Evolutionary conservation across 75 land plant genomes (phyloP).

Genomic region (Cupressus sempervirens): DNA sequence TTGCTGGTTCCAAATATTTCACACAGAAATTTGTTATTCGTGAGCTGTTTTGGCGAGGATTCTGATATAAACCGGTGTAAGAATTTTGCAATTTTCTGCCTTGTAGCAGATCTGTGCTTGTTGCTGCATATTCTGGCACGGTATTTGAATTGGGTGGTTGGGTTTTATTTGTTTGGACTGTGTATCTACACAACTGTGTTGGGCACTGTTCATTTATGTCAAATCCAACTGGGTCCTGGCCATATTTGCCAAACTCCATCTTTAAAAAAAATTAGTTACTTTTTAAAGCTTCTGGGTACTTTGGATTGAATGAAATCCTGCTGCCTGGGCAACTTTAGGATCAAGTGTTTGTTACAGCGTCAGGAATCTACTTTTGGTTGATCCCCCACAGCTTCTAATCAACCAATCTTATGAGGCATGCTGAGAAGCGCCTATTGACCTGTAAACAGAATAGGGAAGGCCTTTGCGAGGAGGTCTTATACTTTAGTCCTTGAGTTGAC

Average conservation of each 20-base stretch:
- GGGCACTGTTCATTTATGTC: background rate
- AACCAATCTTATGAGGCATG: background rate
- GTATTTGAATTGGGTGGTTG: background rate
- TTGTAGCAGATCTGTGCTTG: background rate
- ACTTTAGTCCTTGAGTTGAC: background rate
- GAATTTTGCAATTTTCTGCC: background rate
- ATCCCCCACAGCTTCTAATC: background rate
- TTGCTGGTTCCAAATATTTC: background rate
- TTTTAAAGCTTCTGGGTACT: background rate
- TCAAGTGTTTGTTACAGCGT: background rate
- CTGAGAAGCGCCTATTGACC: background rate
- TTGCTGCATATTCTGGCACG: background rate
- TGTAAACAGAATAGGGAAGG: background rate
- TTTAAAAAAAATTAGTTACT: background rate
- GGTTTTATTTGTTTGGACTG: background rate
- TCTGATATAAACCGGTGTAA: background rate
- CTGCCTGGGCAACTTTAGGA: slow-evolving; percentile 2
- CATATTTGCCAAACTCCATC: background rate
- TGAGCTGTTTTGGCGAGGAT: background rate
- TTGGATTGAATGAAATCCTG: background rate
- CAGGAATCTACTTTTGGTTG: slow-evolving; percentile 10
- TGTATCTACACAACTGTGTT: background rate
- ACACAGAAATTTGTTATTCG: background rate
- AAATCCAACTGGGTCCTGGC: background rate
- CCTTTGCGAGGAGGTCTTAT: background rate